phyloP scores from a whole-genome alignment of 352 stramenopile genomes.

The Blastocystis sp. region DNA sequence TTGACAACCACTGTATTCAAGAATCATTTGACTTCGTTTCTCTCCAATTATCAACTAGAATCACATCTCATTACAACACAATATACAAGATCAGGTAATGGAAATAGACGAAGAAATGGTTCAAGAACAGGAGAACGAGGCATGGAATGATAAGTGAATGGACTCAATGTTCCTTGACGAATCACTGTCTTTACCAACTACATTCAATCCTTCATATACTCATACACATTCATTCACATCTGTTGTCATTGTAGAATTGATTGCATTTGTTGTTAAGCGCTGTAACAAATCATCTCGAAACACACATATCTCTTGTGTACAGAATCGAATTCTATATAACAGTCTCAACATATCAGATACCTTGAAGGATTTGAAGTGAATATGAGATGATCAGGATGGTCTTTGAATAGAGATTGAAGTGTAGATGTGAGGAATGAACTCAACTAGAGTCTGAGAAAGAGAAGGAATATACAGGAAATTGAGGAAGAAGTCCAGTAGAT shows the following conservation, averaged over 20 bases:
- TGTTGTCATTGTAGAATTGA: no score
- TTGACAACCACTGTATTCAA: constrained; percentile 19
- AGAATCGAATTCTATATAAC: not conserved
- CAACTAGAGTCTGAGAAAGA: not conserved
- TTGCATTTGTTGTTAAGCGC: not conserved
- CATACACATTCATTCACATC: not conserved
- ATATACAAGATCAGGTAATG: not conserved
- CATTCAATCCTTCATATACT: not conserved
- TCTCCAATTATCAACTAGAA: not conserved
- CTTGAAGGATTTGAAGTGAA: not conserved
- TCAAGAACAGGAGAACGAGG: not conserved
- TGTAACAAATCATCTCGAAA: not conserved
- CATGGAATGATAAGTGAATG: not conserved
- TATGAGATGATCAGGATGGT: not conserved
- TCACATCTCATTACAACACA: not conserved
- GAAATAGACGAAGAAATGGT: not conserved
- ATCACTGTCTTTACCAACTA: constrained; percentile 5
- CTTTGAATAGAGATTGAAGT: not conserved
- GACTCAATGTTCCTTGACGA: not conserved
- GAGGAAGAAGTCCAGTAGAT: not conserved
- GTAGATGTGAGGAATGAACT: not conserved
- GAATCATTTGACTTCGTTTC: not conserved
- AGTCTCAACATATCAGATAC: not conserved
- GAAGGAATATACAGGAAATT: not conserved
- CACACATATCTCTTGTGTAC: constrained; percentile 15